Conservation (phyloP, 1,284 basidiomycete species). For the Sporisorium iseilematis-ciliati region DNA sequence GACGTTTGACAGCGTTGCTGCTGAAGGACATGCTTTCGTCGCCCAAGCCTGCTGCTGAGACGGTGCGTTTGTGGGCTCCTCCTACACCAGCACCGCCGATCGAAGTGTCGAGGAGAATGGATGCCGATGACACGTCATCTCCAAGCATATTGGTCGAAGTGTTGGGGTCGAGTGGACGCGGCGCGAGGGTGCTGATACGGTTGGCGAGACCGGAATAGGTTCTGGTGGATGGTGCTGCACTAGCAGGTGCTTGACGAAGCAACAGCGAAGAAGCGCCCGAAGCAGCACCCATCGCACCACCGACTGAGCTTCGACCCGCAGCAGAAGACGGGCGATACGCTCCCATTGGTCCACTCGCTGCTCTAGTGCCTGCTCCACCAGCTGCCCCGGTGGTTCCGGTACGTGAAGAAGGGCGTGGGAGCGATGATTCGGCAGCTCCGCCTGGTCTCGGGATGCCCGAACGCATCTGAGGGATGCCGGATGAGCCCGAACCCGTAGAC, state of each 20-base stretch:
- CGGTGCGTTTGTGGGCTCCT: slow-evolving; percentile 30
- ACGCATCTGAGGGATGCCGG: slow-evolving; percentile 43
- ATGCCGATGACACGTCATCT: slow-evolving; percentile 29
- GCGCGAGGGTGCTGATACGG: slow-evolving; percentile 38
- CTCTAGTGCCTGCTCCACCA: slow-evolving; percentile 4
- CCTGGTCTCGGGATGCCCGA: slow-evolving; percentile 47
- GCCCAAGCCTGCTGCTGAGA: slow-evolving; percentile 33
- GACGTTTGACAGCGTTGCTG: slow-evolving; percentile 24
- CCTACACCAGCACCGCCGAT: slow-evolving; percentile 6
- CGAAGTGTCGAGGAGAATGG: slow-evolving; percentile 34
- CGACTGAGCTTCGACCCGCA: slow-evolving; percentile 22
- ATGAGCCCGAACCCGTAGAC: slow-evolving; percentile 28
- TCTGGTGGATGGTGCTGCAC: slow-evolving; percentile 32
- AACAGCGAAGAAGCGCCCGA: slow-evolving; percentile 9
- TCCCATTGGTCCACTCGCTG: slow-evolving; percentile 39
- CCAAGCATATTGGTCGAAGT: slow-evolving; percentile 30
- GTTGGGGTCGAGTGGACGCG: slow-evolving; percentile 34
- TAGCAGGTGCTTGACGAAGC: slow-evolving; percentile 30
- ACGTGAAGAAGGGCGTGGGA: slow-evolving; percentile 39
- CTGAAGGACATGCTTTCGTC: slow-evolving; percentile 31
- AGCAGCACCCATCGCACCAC: slow-evolving; percentile 5
- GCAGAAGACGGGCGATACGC: slow-evolving; percentile 26
- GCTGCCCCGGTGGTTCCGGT: slow-evolving; percentile 12
- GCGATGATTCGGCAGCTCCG: slow-evolving; percentile 15
- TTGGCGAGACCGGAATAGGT: slow-evolving; percentile 35